Evolutionary conservation across 805 yeast species (phyloP), one percentile per base, ranked within the genome.

Genomic region (Kazachstania viticola): DNA sequence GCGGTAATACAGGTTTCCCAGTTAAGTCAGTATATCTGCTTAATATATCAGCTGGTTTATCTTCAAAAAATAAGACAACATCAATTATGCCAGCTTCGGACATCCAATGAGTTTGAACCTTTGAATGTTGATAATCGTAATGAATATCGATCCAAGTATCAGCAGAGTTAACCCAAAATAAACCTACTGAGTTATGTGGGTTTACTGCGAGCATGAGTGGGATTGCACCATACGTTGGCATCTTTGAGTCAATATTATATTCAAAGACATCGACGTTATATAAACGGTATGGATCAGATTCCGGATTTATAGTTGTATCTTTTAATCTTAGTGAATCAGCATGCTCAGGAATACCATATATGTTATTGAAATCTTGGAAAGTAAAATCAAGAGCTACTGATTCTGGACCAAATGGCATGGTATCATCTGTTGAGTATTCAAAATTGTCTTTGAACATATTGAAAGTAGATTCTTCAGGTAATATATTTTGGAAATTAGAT

Each of bases 281-380:
- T 27, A 91, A 61, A 28, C 98, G 67, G 55, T 91, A 91, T 2
- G 97, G 97, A 33, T 77, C 80, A 2, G 48, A 39, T 2, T 39
- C 42, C n/a, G n/a, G n/a, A n/a, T n/a, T n/a, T n/a, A n/a, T n/a
- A 2, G 54, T 33, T 0, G 97, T 87, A 41, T 81, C 88, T 34
- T 75, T 73, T 42, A 91, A 61, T 14, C 77, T 65, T 30, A 91
- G 58, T 1, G 79, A 62, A 44, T 83, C 94, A 0, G 97, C 88
- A 49, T 91, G 98, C 55, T 91, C 98, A 0, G 98, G 97, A 27
- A 91, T 79, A n/a, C 99, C 99, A 53, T 72, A 91, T 1, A 83
- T 80, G 46, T 78, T 67, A 4, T 62, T 51, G 42, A 65, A 77
- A 1, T 73, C 75, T 3, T 57, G 49, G 41, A 91, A 76, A 0